Evolutionary conservation across 2,329 filamentous ascomycete species (phyloP).

Genomic region (Lasiodiplodia citricola): DNA sequence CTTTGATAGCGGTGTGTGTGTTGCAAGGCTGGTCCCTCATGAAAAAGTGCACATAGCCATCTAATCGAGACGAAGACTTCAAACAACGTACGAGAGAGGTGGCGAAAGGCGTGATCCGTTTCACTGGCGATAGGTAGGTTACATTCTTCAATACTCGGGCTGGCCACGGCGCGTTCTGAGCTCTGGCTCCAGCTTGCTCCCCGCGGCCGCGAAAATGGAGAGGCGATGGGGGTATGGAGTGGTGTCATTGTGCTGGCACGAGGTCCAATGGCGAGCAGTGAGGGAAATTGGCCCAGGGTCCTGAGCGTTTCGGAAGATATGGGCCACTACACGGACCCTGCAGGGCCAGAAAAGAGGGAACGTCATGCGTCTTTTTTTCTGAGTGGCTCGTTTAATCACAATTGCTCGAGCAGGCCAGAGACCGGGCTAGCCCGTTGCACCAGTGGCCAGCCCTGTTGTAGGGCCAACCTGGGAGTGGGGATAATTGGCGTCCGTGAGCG

Average conservation of each 20-base stretch:
- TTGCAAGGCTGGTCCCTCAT: background rate
- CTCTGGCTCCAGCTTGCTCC: background rate
- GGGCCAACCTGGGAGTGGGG: background rate
- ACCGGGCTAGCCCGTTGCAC: background rate
- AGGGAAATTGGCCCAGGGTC: background rate
- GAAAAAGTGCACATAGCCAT: background rate
- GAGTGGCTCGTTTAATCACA: background rate
- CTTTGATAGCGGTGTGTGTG: background rate
- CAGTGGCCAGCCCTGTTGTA: slow-evolving; percentile 9
- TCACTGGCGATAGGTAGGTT: background rate
- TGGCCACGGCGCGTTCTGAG: background rate
- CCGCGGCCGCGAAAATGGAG: background rate
- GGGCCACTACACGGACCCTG: slow-evolving; percentile 1
- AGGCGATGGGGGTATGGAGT: background rate
- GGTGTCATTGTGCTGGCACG: background rate
- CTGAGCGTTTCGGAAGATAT: background rate
- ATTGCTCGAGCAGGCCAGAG: background rate
- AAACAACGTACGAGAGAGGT: background rate
- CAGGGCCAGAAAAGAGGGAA: background rate
- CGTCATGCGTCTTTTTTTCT: background rate
- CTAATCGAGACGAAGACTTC: background rate
- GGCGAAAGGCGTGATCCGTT: background rate
- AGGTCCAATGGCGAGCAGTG: background rate
- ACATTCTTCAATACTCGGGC: background rate
- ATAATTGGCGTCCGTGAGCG: background rate